A percentile compares a stretch with the other conserved stretches of the same genome.
phyloP scores from a whole-genome alignment of 2,329 filamentous ascomycete genomes.

The Sphaerulina musiva region DNA sequence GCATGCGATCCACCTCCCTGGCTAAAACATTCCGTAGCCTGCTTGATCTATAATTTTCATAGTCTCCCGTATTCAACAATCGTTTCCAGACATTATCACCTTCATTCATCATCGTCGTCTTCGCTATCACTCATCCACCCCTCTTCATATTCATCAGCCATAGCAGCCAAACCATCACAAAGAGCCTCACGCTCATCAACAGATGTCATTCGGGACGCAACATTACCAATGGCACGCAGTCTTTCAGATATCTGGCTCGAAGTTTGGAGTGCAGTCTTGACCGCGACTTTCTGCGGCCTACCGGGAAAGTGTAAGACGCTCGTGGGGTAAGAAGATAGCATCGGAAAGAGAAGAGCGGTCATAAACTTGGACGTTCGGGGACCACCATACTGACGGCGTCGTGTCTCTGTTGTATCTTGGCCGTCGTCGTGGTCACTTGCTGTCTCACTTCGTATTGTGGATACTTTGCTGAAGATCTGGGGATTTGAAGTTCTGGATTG shows the following conservation, averaged over 20 bases:
- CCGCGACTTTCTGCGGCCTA: constrained; percentile 39
- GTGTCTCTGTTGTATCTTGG: constrained; percentile 29
- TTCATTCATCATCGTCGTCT: constrained; percentile 49
- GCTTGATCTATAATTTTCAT: not conserved
- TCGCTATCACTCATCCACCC: constrained; percentile 68
- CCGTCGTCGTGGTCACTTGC: constrained; percentile 28
- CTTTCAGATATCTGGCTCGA: constrained; percentile 65
- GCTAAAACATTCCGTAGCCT: not conserved
- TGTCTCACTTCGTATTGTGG: constrained; percentile 38
- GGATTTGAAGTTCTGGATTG: constrained; percentile 5
- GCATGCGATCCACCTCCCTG: too few relatives aligned
- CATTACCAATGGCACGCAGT: constrained; percentile 51
- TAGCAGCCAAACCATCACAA: constrained; percentile 71
- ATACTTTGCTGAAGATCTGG: constrained; percentile 39
- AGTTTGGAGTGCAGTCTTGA: constrained; percentile 57
- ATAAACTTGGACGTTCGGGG: constrained; percentile 35
- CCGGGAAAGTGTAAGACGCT: constrained; percentile 53
- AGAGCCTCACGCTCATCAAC: constrained; percentile 78
- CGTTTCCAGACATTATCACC: not conserved
- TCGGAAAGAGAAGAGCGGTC: constrained; percentile 58
- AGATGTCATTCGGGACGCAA: constrained; percentile 55
- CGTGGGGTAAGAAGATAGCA: constrained; percentile 75
- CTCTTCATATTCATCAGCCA: constrained; percentile 82
- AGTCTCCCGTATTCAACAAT: not conserved
- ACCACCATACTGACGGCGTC: constrained; percentile 30